phyloP scores from a whole-genome alignment of 805 yeast species.

The Metschnikowia matae region DNA sequence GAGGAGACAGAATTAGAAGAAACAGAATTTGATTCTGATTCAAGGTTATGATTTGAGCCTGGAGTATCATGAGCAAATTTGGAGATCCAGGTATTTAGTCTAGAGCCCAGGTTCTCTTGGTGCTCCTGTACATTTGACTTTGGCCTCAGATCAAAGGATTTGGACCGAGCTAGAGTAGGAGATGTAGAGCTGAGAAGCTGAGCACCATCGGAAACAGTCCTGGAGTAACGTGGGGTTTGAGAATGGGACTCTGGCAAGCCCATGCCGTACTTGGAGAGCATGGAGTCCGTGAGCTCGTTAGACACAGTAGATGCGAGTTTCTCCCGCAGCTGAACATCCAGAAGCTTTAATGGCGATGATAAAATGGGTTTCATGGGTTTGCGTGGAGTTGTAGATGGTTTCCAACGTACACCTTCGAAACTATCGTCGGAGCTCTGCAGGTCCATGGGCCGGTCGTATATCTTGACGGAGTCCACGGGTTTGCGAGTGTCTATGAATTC shows the following conservation, averaged over 20 bases:
- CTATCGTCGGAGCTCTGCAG: conserved; percentile 41
- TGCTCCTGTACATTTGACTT: neutral
- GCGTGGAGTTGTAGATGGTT: conserved; percentile 12
- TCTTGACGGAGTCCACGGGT: conserved; percentile 1
- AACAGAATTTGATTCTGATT: too few species aligned
- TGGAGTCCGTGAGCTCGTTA: conserved; percentile 33
- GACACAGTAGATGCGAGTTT: conserved; percentile 17
- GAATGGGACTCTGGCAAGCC: conserved; percentile 28
- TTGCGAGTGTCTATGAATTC: neutral
- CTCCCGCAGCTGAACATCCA: conserved; percentile 13
- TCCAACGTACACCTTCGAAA: conserved; percentile 39
- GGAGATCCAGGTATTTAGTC: conserved; percentile 27
- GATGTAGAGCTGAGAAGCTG: conserved; percentile 16
- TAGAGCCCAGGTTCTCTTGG: conserved; percentile 14
- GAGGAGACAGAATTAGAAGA: too few species aligned
- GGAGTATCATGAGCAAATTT: conserved; percentile 21
- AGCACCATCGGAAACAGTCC: conserved; percentile 31
- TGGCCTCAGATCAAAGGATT: conserved; percentile 28
- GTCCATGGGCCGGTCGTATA: conserved; percentile 15
- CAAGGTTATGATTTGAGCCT: neutral
- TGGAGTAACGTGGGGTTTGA: conserved; percentile 32
- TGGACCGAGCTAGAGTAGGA: conserved; percentile 37
- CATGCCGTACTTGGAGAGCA: conserved; percentile 42
- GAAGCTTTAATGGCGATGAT: conserved; percentile 40
- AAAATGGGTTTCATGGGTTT: conserved; percentile 21